Evolutionary conservation across 345 rosid species (phyloP).

Genomic region (Clausena lansium): DNA sequence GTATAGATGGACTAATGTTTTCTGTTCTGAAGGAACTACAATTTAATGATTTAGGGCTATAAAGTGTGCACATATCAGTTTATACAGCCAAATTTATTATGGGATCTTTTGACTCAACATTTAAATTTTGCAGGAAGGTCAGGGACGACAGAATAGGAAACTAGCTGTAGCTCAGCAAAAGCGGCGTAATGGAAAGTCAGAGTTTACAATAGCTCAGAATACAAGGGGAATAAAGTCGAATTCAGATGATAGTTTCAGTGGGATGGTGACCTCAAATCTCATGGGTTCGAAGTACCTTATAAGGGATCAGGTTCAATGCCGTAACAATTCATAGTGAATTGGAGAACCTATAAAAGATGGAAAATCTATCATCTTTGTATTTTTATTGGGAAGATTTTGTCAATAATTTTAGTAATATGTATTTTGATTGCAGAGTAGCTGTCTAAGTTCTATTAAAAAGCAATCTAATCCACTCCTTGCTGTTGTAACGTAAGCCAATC

Average conservation of each 20-base stretch:
- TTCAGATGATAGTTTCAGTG: conserved; percentile 74
- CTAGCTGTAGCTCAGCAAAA: conserved; percentile 79
- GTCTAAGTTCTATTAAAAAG: conserved; percentile 39
- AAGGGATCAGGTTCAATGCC: conserved; percentile 64
- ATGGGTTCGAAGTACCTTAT: conserved; percentile 83
- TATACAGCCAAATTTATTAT: neutral
- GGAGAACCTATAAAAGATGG: neutral
- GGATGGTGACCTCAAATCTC: conserved; percentile 75
- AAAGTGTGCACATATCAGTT: neutral
- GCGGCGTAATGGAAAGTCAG: conserved; percentile 64
- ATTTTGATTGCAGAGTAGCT: conserved; percentile 43
- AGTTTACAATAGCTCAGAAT: conserved; percentile 63
- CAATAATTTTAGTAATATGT: conserved; percentile 3
- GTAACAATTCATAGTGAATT: neutral
- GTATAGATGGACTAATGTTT: neutral
- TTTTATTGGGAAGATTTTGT: neutral
- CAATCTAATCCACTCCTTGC: conserved; percentile 59
- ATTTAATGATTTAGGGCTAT: neutral
- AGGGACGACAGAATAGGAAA: conserved; percentile 79
- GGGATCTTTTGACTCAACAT: conserved; percentile 12
- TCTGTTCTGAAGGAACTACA: neutral
- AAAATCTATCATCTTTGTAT: neutral
- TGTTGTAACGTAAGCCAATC: conserved; percentile 58
- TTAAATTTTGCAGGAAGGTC: conserved; percentile 70
- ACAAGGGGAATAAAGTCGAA: conserved; percentile 56